Base-by-base conservation (phyloP, 148 eudicot genomes). In the Vaccinium vitisidaea region DNA sequence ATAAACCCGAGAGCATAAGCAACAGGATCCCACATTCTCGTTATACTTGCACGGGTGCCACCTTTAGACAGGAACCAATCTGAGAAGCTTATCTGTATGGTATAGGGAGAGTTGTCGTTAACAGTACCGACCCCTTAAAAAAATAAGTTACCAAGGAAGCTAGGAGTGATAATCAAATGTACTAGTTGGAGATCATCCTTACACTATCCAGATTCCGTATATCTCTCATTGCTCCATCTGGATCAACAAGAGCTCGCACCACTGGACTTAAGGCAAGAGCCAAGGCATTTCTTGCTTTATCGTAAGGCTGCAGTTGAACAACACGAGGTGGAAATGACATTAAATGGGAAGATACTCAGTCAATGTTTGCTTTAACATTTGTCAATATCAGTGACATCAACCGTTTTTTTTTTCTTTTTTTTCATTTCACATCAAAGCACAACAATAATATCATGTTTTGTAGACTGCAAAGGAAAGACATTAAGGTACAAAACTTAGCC, bases 11-110 rank as follows among this genome's bases (percentile, higher is more conserved):
- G 98, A 83, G 98, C 99, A 94, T 97, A 97, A 81, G 99, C 99
- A 90, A 97, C 99, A 84, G 99, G 99, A 83, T 97, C 98, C 99
- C 99, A 97, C 98, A 97, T 93, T 88, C 95, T 97, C 90, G 94
- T 96, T 67, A 97, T 97, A 86, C 99, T 95, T 79, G 89, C 83
- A 67, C 99, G 96, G 39, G 98, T 97, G 61, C 99, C 99, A 30
- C 99, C 99, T 92, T 92, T 97, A 75, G 99, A 97, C 89, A 97
- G 32, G 91, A 95, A 97, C 99, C 99, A 97, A 46, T 97, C 92
- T 46, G 99, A 97, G 94, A 97, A 97, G 92, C 99, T 95, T 82
- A 95, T 83, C 99, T 97, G 96, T 74, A 80, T 15, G 6, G 46
- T 84, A 80, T 63, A 14, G 39, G 30, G 59, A 27, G 78, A 67